phyloP scores from a whole-genome alignment of 2,329 filamentous ascomycete genomes.

The Paraphaeosphaeria sporulosa region DNA sequence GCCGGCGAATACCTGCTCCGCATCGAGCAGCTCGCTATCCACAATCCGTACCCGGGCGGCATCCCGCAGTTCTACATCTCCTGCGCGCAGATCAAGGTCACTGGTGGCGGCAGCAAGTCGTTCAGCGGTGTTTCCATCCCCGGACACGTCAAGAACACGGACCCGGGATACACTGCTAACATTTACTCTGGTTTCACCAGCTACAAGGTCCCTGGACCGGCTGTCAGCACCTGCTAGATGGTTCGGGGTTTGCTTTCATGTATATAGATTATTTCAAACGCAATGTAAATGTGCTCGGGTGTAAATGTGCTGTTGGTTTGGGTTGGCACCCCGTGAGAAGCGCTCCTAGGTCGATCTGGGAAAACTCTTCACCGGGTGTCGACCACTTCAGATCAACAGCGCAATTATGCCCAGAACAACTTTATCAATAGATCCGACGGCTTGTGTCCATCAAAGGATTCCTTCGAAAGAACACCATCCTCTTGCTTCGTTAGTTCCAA shows the following conservation, averaged over 20 bases:
- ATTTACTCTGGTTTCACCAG: constrained; percentile 50
- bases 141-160: constrained; percentile 43
- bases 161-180: constrained; percentile 49
- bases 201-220: constrained; percentile 47
- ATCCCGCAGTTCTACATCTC: constrained; percentile 45
- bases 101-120: constrained; percentile 43
- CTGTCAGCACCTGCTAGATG: constrained; percentile 45
- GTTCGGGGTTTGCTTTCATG: neutral
- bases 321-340: too few species aligned
- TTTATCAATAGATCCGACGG: too few species aligned
- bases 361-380: too few species aligned
- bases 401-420: neutral
- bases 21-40: constrained; percentile 59
- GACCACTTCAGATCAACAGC: neutral
- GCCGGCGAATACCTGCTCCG: constrained; percentile 58
- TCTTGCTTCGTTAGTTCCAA: too few species aligned
- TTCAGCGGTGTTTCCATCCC: constrained; percentile 42
- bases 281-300: neutral
- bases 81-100: constrained; percentile 58
- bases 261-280: constrained; percentile 8
- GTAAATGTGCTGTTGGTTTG: too few species aligned
- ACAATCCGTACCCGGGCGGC: constrained; percentile 45
- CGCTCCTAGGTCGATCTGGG: too few species aligned
- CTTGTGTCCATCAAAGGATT: too few species aligned
- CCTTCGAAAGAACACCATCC: too few species aligned